Percentiles rank a stretch among this genome's conserved stretches.
phyloP scores from a whole-genome alignment of 2,329 filamentous ascomycete genomes.

The Thielaviopsis punctulata region DNA sequence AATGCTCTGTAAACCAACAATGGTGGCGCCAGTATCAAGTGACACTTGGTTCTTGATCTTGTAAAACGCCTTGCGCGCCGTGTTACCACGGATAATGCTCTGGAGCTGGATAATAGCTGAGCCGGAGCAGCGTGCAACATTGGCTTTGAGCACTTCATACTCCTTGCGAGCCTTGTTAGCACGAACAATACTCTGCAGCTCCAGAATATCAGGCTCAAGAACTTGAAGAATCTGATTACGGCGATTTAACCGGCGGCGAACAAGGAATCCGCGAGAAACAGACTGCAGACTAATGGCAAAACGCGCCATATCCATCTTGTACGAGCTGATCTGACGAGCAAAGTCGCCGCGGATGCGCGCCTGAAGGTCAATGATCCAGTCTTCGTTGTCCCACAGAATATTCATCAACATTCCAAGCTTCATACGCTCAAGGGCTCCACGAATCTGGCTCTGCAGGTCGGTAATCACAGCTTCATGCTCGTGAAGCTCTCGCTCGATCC shows the following conservation, averaged over 20 bases:
- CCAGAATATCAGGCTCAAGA: conserved; percentile 54
- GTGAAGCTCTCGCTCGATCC: conserved; percentile 62
- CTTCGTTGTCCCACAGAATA: conserved; percentile 71
- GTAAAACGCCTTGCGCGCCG: background rate
- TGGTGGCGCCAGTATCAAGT: background rate
- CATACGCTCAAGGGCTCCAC: conserved; percentile 64
- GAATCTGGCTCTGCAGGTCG: conserved; percentile 74
- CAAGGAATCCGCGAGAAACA: conserved; percentile 55
- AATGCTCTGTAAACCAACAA: background rate
- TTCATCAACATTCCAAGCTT: conserved; percentile 73
- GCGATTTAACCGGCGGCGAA: conserved; percentile 43
- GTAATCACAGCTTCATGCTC: conserved; percentile 56
- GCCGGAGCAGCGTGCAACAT: background rate
- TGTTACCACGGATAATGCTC: conserved; percentile 7
- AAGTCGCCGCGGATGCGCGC: conserved; percentile 77
- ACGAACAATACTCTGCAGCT: conserved; percentile 66
- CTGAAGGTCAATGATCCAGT: conserved; percentile 64
- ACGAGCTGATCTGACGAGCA: conserved; percentile 64
- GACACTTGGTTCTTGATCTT: background rate
- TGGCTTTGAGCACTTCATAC: conserved; percentile 11
- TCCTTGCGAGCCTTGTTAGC: conserved; percentile 46
- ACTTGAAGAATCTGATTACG: conserved; percentile 52
- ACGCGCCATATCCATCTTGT: conserved; percentile 63
- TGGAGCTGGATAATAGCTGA: background rate
- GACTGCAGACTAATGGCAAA: conserved; percentile 74